phyloP scores from a whole-genome alignment of 495 filamentous ascomycete species.

The Trichodelitschia bisporula region DNA sequence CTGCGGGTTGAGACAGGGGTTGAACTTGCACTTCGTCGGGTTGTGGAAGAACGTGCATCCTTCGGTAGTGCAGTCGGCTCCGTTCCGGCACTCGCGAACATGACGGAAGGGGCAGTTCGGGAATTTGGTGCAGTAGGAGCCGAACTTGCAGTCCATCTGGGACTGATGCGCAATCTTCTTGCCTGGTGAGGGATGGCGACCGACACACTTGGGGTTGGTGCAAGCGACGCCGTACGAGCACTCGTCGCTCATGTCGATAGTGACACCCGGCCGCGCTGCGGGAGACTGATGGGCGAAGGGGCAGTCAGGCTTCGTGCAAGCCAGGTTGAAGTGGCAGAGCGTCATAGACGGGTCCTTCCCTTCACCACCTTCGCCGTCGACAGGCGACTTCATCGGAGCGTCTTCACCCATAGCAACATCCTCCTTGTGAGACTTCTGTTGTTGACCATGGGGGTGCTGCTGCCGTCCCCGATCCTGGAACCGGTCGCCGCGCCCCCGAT shows the following conservation, averaged over 20 bases:
- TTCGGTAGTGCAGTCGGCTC: constrained; percentile 61
- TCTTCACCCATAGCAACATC: constrained; percentile 12
- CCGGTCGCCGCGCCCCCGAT: no score
- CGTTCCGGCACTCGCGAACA: constrained; percentile 68
- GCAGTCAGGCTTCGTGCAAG: constrained; percentile 73
- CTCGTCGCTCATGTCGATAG: constrained; percentile 51
- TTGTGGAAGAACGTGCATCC: constrained; percentile 81
- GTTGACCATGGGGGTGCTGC: constrained; percentile 11
- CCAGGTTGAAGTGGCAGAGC: constrained; percentile 66
- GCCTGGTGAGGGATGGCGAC: constrained; percentile 78
- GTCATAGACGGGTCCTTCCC: constrained; percentile 18
- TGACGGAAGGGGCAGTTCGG: constrained; percentile 70
- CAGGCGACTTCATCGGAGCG: constrained; percentile 15
- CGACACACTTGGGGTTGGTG: constrained; percentile 85
- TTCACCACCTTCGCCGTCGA: constrained; percentile 20
- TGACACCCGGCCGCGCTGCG: constrained; percentile 58
- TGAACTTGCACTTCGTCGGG: constrained; percentile 66
- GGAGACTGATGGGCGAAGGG: constrained; percentile 86
- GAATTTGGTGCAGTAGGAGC: constrained; percentile 68
- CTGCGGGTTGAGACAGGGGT: constrained; percentile 60
- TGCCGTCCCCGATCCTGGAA: no score
- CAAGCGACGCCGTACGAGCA: constrained; percentile 78
- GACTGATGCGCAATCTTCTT: constrained; percentile 48
- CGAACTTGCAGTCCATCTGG: constrained; percentile 82
- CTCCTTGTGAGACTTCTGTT: constrained; percentile 7